Evolutionary conservation across 352 stramenopile species (phyloP), one percentile per base, ranked within the genome.

Genomic region (Pythium folliculosum): DNA sequence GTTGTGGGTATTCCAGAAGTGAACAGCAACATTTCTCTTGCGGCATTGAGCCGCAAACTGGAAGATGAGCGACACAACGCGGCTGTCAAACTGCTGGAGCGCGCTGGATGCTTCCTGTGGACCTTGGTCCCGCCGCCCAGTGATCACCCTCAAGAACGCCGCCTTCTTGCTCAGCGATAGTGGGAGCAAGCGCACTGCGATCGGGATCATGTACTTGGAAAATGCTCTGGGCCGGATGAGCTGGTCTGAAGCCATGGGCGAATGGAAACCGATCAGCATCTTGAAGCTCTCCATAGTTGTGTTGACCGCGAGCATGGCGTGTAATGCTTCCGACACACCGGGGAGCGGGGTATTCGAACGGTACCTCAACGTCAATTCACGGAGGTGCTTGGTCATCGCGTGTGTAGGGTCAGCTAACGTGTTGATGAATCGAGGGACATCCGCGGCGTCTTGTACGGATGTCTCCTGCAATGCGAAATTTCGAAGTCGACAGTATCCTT

Each of bases 1-100:
- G 17, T n/a, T 47, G 14, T 13, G 48, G 16, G 17, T 23, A 5
- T 57, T 57, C 51, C 27, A 57, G 1, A 43, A 57, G 14, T 57
- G 25, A n/a, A 57, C 51, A 16, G 10, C 19, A 17, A 57, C 51
- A 27, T n/a, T 23, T 57, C 51, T 10, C 30, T 57, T 57, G 27
- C 51, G 51, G 51, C 51, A 45, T 17, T 57, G 51, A 14, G 51
- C 51, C 9, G 51, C 51, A 57, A 57, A 57, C 30, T 57, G 51
- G 37, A 57, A 57, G 30, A 57, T 57, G 27, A 43, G 51, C 27
- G 51, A 57, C 16, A 57, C 30, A 17, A 44, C 27, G 16, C 25
- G 51, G 51, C 51, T 57, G 19, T 57, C 51, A 17, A 57, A 44
- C n/a, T 57, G 27, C 2, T 57, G 27, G 14, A 44, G 1, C 16